Evolutionary conservation across 441 rosid species (phyloP).

Genomic region (Croton setiger): DNA sequence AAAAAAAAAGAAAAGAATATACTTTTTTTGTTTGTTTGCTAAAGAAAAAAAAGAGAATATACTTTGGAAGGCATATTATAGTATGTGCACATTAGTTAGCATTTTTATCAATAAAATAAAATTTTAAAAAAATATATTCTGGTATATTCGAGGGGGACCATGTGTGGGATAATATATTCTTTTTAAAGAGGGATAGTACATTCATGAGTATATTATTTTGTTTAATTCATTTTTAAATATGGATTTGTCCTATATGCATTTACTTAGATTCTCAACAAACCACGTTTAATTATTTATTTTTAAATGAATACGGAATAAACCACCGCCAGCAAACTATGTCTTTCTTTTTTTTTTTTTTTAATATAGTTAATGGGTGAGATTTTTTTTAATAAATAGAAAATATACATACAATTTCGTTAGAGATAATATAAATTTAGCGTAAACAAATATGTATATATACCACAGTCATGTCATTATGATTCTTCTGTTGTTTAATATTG

Average conservation of each 20-base stretch:
- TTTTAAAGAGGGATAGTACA: conserved; percentile 4
- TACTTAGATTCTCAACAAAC: background rate
- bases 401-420: too few species aligned
- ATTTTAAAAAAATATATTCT: background rate
- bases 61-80: conserved; percentile 18
- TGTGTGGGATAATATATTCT: background rate
- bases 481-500: too few species aligned
- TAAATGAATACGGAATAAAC: background rate
- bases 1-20: too few species aligned
- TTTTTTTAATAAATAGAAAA: too few species aligned
- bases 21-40: too few species aligned
- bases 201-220: conserved; percentile 6
- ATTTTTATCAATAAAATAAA: background rate
- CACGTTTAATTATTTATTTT: background rate
- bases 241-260: too few species aligned
- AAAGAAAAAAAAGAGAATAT: conserved; percentile 26
- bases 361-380: too few species aligned
- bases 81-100: background rate
- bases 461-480: too few species aligned
- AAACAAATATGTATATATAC: too few species aligned
- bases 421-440: too few species aligned
- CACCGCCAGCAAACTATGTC: background rate
- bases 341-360: background rate
- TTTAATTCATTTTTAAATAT: background rate
- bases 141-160: conserved; percentile 30